These are phyloP conservation scores for Penicillium verrucosum DNA, from an alignment of 2,329 filamentous ascomycete species.

Conservation along the genomic window DNA sequence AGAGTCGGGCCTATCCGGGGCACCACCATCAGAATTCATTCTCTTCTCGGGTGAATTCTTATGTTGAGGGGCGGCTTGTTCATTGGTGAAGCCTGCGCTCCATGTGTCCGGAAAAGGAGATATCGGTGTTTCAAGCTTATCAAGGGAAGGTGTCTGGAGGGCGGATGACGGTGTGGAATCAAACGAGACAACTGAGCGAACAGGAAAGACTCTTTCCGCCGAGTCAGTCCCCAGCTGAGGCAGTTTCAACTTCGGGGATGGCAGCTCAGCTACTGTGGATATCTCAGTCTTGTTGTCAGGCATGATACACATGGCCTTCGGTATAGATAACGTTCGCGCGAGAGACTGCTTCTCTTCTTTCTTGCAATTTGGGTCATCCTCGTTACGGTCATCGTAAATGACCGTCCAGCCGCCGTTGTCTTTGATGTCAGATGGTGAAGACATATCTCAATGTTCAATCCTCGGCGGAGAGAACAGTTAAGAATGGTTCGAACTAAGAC, in stretches of 20 bases:
- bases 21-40: background rate
- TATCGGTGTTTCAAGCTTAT: constrained; percentile 18
- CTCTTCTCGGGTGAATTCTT: background rate
- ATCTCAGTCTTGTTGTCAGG: constrained; percentile 19
- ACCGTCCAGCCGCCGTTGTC: constrained; percentile 15
- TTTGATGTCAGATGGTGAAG: background rate
- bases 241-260: constrained; percentile 21
- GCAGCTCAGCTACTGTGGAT: constrained; percentile 11
- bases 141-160: constrained; percentile 24
- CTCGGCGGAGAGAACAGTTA: background rate
- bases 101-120: constrained; percentile 19
- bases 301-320: constrained; percentile 23
- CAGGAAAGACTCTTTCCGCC: constrained; percentile 70
- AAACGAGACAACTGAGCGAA: constrained; percentile 71
- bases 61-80: background rate
- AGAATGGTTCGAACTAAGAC: background rate
- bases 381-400: constrained; percentile 9
- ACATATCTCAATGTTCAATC: constrained; percentile 5
- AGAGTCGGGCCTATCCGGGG: background rate
- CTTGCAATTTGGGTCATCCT: background rate
- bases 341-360: constrained; percentile 9
- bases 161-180: constrained; percentile 47
- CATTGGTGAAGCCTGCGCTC: background rate
- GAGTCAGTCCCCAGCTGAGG: constrained; percentile 30
- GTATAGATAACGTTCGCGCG: constrained; percentile 12